Conservation (phyloP, 805 yeast genomes). For the Tetrapisispora nanseiensis region DNA sequence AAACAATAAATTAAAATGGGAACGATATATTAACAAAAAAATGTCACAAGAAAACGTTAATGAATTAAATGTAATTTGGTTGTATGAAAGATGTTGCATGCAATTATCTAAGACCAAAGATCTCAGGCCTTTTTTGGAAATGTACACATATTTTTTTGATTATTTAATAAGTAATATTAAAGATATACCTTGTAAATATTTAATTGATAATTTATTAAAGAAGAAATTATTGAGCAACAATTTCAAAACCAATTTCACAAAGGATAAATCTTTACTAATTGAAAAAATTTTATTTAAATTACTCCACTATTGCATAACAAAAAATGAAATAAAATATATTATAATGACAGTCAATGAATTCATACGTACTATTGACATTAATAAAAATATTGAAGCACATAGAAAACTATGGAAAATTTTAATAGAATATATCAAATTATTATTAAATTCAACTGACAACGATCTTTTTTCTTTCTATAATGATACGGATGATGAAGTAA, state of each 20-base stretch:
- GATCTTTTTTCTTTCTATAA: neutral
- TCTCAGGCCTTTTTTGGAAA: slow-evolving; percentile 17
- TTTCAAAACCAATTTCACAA: neutral
- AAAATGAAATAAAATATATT: slow-evolving; percentile 26
- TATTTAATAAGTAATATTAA: slow-evolving; percentile 22
- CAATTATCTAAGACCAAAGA: slow-evolving; percentile 10
- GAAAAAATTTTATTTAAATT: slow-evolving; percentile 46
- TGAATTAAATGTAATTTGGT: slow-evolving; percentile 16
- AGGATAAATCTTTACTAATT: slow-evolving; percentile 15
- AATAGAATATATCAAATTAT: slow-evolving; percentile 13
- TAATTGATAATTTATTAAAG: neutral
- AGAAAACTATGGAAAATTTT: slow-evolving; percentile 20
- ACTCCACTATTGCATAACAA: slow-evolving; percentile 37
- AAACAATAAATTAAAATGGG: slow-evolving; percentile 34
- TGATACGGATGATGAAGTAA: neutral
- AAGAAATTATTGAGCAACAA: neutral
- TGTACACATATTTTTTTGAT: slow-evolving; percentile 25
- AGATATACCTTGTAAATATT: neutral
- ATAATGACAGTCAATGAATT: slow-evolving; percentile 22
- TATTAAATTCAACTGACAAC: no score
- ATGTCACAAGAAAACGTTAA: slow-evolving; percentile 5
- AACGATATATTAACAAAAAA: slow-evolving; percentile 31
- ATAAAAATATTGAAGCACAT: slow-evolving; percentile 12
- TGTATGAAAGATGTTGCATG: slow-evolving; percentile 31
- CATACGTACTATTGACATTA: slow-evolving; percentile 4